Base-by-base conservation (phyloP, 2,329 filamentous ascomycete species). In the Sclerotinia sclerotiorum region DNA sequence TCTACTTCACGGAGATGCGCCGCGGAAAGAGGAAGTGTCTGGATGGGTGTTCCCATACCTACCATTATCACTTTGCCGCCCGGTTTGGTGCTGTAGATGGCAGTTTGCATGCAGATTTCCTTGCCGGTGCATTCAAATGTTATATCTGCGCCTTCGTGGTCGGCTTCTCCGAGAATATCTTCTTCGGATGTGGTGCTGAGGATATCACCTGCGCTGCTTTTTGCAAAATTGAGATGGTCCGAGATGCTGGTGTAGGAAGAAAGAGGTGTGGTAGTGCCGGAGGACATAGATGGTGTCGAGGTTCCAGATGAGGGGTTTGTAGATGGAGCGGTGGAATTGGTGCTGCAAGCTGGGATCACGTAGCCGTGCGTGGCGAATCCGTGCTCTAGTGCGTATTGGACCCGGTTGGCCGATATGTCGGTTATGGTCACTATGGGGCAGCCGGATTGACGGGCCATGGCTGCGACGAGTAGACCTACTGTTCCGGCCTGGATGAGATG, bases 61-160 rank as follows among this genome's bases (percentile, higher is more conserved):
- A 94, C 90, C 77, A 93, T 88, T 77, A 93, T 84, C 61, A 93
- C 83, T 73, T 88, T 89, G 24, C 90, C 90, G 35, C 90, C 91
- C 0, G 90, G 84, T 69, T 84, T 84, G 13, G 90, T 88, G 3
- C 88, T 88, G 73, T 90, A 93, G 27, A 93, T 86, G n/a, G 87
- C 85, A 1, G 89, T 89, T 76, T 92, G 90, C 80, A 92, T 88
- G 77, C 90, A 92, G 0, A 85, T 83, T 71, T 91, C 89, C 70
- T 92, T 91, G 39, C 90, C 90, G 0, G 90, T 93, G 76, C 90
- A 93, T 78, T 93, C 90, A 72, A 93, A 93, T 0, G 89, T 86
- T 6, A 89, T 79, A 74, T 92, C 89, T 2, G 92, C 85, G 58
- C 90, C 88, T 39, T 78, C 75, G 2, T 81, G 76, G 75, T 84